Evolutionary conservation across 805 yeast species (phyloP).

Genomic region (Cyberlindnera maritima): DNA sequence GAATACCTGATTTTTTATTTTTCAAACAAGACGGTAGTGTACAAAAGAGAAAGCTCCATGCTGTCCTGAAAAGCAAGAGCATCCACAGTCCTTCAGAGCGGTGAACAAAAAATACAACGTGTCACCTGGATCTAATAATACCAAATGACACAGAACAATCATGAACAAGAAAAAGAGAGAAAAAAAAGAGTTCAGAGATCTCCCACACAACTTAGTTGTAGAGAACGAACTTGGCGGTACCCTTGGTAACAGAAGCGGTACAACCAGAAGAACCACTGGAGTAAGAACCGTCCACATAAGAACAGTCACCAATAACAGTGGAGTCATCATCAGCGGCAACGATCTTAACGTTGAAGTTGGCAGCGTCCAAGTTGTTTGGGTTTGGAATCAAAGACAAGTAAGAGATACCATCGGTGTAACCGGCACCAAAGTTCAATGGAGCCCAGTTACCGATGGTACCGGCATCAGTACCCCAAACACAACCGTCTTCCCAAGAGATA

Average conservation of each 20-base stretch:
- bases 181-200: neutral
- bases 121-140: neutral
- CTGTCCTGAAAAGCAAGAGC: neutral
- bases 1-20: neutral
- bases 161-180: neutral
- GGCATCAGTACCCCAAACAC: slow-evolving; percentile 86
- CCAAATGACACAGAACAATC: neutral
- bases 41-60: neutral
- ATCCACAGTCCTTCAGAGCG: neutral
- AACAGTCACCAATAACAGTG: slow-evolving; percentile 69
- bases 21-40: neutral
- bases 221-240: slow-evolving; percentile 81
- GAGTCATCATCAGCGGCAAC: slow-evolving; percentile 48
- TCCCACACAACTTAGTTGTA: slow-evolving; percentile 33
- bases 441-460: slow-evolving; percentile 97
- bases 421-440: slow-evolving; percentile 93
- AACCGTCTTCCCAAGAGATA: slow-evolving; percentile 84
- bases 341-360: slow-evolving; percentile 76
- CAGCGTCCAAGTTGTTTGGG: slow-evolving; percentile 75
- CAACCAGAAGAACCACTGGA: slow-evolving; percentile 78
- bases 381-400: slow-evolving; percentile 92
- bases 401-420: slow-evolving; percentile 61
- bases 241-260: slow-evolving; percentile 85
- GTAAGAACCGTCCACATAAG: slow-evolving; percentile 75
- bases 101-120: neutral